phyloP scores from a whole-genome alignment of 176 grass and related monocot genomes.

The Triticum urartu region DNA sequence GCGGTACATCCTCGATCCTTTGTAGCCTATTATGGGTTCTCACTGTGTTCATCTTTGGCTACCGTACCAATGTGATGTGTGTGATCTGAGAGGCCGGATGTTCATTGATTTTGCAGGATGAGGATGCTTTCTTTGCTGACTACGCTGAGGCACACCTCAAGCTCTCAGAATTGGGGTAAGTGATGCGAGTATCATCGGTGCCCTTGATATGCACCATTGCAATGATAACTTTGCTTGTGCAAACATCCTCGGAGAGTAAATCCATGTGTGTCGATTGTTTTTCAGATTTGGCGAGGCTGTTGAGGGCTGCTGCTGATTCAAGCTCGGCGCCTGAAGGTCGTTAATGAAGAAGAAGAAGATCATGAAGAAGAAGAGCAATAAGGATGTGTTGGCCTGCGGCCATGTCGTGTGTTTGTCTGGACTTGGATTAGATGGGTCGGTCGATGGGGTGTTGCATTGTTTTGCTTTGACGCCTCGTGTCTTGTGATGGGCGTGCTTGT shows the following conservation, averaged over 20 bases:
- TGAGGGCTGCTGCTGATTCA: slow-evolving; percentile 11
- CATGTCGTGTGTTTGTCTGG: slow-evolving; percentile 30
- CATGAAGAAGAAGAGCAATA: slow-evolving; percentile 47
- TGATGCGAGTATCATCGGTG: neutral
- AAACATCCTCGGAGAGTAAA: neutral
- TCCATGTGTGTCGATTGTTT: neutral
- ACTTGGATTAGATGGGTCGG: neutral
- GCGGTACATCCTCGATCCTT: slow-evolving; percentile 38
- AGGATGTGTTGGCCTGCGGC: slow-evolving; percentile 26
- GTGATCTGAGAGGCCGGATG: neutral
- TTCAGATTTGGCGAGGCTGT: slow-evolving; percentile 51
- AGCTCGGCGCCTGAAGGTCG: slow-evolving; percentile 17
- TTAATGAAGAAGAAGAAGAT: neutral
- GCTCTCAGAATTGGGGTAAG: slow-evolving; percentile 85
- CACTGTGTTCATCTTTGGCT: neutral
- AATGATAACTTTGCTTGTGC: neutral
- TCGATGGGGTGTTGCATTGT: neutral
- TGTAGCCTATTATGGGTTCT: neutral
- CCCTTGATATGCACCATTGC: neutral
- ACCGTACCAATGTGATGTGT: neutral
- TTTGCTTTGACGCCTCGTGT: neutral
- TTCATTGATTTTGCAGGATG: slow-evolving; percentile 44
- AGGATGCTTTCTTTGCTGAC: slow-evolving; percentile 89
- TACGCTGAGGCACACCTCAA: slow-evolving; percentile 79
- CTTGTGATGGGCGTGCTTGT: slow-evolving; percentile 9